phyloP scores from a whole-genome alignment of 371 early-diverging fungal species.

The Rhizopus sp. region DNA sequence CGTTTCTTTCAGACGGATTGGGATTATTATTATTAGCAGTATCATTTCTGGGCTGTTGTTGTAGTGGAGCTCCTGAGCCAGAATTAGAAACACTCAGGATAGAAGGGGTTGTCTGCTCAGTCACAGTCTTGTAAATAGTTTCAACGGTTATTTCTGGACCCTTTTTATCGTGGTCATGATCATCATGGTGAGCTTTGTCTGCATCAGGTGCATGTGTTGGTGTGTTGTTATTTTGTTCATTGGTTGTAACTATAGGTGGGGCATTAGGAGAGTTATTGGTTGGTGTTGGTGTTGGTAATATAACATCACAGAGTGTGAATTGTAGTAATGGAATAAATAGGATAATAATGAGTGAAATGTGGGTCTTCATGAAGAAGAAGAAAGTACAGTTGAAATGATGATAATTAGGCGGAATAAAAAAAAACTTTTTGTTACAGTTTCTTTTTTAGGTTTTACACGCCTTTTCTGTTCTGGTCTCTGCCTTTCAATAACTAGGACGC shows the following conservation, averaged over 20 bases:
- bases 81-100: slow-evolving; percentile 19
- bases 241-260: too few relatives aligned
- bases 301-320: background rate
- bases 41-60: slow-evolving; percentile 1
- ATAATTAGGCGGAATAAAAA: too few relatives aligned
- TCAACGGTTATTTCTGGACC: background rate
- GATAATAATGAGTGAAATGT: background rate
- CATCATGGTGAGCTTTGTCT: background rate
- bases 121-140: slow-evolving; percentile 12
- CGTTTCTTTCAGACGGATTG: too few relatives aligned
- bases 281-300: background rate
- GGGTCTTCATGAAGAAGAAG: background rate
- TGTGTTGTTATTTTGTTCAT: too few relatives aligned
- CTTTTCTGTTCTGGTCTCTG: too few relatives aligned
- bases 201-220: too few relatives aligned
- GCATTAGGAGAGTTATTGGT: too few relatives aligned
- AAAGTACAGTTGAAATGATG: background rate
- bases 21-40: background rate
- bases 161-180: background rate
- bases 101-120: slow-evolving; percentile 6
- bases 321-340: background rate
- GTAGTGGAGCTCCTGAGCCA: slow-evolving; percentile 10
- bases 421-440: too few relatives aligned
- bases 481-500: too few relatives aligned
- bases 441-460: too few relatives aligned